Evolutionary conservation across 495 filamentous ascomycete genomes (phyloP), one percentile per base, ranked within the genome.

Genomic region (Parathielavia hyrcaniae): DNA sequence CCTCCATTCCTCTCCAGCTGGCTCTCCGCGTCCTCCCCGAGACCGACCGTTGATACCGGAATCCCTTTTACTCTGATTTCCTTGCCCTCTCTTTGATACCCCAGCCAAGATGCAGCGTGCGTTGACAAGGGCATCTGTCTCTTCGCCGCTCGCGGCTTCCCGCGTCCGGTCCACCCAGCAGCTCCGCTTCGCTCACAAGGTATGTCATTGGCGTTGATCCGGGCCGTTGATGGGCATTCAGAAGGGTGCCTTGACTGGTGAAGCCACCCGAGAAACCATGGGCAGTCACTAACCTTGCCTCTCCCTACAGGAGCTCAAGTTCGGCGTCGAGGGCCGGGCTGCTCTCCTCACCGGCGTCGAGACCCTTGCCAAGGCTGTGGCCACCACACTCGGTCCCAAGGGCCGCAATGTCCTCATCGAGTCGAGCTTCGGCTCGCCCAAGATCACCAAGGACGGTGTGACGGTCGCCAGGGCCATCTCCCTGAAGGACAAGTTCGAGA

Each of bases 401-500:
- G 93, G 93, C 71, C 86, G 93, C 65, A 97, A 97, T 79, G 93
- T 98, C 60, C 70, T 98, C 64, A 98, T 98, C 59, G 93, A 98
- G 79, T 96, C 92, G 48, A 85, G 87, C 76, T 98, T 95, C 71
- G 95, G 95, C 69, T 95, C 93, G 48, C 93, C 93, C 61, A 98
- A 97, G 81, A 98, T 98, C 75, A 98, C 93, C 68, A 98, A 98
- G 81, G 93, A 96, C 75, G 91, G 91, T 86, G 91, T 96, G 38
- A 95, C 88, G 62, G 91, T 96, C 67, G 91, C 91, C 64, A 88
- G 84, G 77, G 91, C 91, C 55, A 89, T 98, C 66, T 84, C 83
- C 61, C 83, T 98, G 48, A 85, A 98, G 82, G 93, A 98, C 80
- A 98, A 98, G 75, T 98, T 96, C 76, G 95, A 98, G 79, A 97